Evolutionary conservation across 2,329 filamentous ascomycete species (phyloP), one percentile per base, ranked within the genome.

Genomic region (Talaromyces funiculosus): DNA sequence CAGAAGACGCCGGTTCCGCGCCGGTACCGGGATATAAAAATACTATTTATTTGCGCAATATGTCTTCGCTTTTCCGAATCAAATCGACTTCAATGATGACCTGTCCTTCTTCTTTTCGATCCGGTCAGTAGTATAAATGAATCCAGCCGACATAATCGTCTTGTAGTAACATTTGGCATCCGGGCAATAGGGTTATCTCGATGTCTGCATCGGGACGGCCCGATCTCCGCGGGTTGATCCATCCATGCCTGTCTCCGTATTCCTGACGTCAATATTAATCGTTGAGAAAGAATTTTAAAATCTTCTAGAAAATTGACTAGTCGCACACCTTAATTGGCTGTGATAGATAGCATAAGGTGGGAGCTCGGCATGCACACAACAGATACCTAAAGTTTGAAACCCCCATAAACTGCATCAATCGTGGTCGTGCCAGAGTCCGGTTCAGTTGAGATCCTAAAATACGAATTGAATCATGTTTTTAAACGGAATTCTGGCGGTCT

Each of bases 241-340:
- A 45, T 26, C 7, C 5, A n/a, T 26, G 24, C 1, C 14, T 12
- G 9, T 8, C 24, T 51, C 20, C 16, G n/a, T 35, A n/a, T 14
- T 51, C 37, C 31, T 47, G 24, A 58, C 56, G 43, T 47, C 45
- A 40, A 40, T 10, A 53, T 58, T 40, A 40, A 40, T 58, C 56
- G 43, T 58, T 16, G n/a, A 31, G 14, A 33, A 26, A 49, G 9
- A 31, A 49, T 6, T n/a, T 7, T n/a, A n/a, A n/a, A n/a, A n/a
- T n/a, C n/a, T n/a, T n/a, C n/a, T n/a, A n/a, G n/a, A 18, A 22
- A 24, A 22, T 43, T 4, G 20, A 20, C 5, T 9, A 42, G 20
- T 7, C 16, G 18, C 14, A 18, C 42, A 24, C 20, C 20, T 24
- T 12, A 16, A 43, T 43, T 43, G 42, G 24, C 12, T 47, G 16